Evolutionary conservation across 805 yeast genomes (phyloP).

Genomic region (Candida yuanshanica): DNA sequence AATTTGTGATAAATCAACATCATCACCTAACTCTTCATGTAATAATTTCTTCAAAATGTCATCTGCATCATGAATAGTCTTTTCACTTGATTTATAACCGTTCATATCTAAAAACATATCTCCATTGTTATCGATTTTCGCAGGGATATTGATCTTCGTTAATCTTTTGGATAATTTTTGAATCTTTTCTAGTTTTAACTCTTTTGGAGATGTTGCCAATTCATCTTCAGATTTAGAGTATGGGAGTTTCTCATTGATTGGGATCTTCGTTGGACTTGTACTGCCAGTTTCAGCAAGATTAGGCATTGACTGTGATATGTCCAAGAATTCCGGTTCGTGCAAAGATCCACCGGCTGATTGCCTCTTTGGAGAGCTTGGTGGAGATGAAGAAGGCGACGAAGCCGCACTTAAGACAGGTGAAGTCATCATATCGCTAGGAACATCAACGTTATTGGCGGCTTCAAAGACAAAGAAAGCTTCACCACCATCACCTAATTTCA

Average conservation of each 20-base stretch:
- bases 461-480: constrained; percentile 97
- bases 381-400: constrained; percentile 18
- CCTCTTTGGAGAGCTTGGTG: constrained; percentile 21
- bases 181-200: constrained; percentile 51
- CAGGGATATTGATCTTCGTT: constrained; percentile 73
- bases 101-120: constrained; percentile 89
- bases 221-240: constrained; percentile 10
- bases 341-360: constrained; percentile 8
- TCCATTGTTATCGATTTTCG: constrained; percentile 83
- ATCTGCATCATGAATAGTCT: constrained; percentile 72
- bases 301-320: constrained; percentile 29
- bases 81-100: constrained; percentile 86
- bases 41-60: constrained; percentile 66
- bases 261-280: constrained; percentile 5
- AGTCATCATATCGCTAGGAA: constrained; percentile 66
- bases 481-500: constrained; percentile 97
- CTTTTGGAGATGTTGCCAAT: constrained; percentile 23
- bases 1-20: constrained; percentile 38
- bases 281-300: constrained; percentile 5
- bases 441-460: constrained; percentile 50
- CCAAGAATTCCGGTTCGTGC: constrained; percentile 47
- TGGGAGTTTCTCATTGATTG: background rate
- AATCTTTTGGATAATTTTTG: constrained; percentile 59
- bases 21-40: constrained; percentile 65
- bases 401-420: constrained; percentile 25